These are phyloP conservation scores for Thalassia testudinum DNA, from an alignment of 116 monocot species.

Conservation along the genomic window DNA sequence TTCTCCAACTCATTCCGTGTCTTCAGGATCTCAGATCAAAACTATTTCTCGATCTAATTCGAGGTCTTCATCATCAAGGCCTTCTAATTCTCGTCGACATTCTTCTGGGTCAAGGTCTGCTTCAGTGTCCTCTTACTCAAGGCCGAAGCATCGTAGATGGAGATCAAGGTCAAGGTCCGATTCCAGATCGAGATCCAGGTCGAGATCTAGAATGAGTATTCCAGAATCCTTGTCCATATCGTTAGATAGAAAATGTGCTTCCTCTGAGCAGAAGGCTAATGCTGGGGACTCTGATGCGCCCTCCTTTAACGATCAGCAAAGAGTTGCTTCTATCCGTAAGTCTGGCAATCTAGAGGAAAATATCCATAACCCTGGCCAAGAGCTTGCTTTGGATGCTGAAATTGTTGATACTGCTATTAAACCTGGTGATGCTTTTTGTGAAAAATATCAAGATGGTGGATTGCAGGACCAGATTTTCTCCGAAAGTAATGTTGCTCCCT, in stretches of 20 bases:
- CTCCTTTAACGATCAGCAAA: background rate
- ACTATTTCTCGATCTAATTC: constrained; percentile 23
- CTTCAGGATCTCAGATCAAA: constrained; percentile 13
- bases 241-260: constrained; percentile 18
- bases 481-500: too few relatives aligned
- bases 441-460: too few relatives aligned
- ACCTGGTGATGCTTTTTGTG: too few relatives aligned
- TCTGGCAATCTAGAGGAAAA: constrained; percentile 1
- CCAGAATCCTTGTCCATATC: constrained; percentile 25
- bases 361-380: background rate
- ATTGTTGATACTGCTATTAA: too few relatives aligned
- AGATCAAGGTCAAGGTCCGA: constrained; percentile 23
- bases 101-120: constrained; percentile 28
- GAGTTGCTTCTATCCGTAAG: background rate
- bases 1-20: constrained; percentile 13
- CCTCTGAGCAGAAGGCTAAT: constrained; percentile 7
- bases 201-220: constrained; percentile 1
- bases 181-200: constrained; percentile 7
- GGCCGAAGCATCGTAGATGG: constrained; percentile 17
- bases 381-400: background rate
- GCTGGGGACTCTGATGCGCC: background rate
- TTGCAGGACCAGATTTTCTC: too few relatives aligned
- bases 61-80: constrained; percentile 8
- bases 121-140: constrained; percentile 23
- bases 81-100: constrained; percentile 16